These are phyloP conservation scores for Hyaloscypha finlandica DNA, from an alignment of 495 filamentous ascomycete genomes.

Conservation along the genomic window DNA sequence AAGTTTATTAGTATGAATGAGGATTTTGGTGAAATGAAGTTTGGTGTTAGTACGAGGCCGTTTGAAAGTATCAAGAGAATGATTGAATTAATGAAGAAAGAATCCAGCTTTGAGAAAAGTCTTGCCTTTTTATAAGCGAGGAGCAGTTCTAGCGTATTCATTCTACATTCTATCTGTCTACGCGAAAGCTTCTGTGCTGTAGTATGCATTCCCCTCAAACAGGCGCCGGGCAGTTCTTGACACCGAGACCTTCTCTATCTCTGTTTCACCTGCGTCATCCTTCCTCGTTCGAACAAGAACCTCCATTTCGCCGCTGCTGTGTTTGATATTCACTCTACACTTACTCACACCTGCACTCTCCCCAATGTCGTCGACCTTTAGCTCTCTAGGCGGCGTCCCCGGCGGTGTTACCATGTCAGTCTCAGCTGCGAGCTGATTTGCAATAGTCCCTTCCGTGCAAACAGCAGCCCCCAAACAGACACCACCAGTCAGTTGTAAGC, in stretches of 20 bases:
- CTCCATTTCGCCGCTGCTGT: constrained; percentile 42
- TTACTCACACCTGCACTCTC: no score
- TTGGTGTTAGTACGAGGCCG: no score
- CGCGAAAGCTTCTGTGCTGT: no score
- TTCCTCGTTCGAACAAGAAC: constrained; percentile 30
- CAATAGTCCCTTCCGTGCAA: constrained; percentile 46
- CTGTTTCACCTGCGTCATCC: background rate
- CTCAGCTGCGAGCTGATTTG: constrained; percentile 33
- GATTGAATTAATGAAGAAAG: no score
- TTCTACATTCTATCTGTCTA: no score
- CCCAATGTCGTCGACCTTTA: constrained; percentile 1
- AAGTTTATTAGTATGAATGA: no score
- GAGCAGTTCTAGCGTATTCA: no score
- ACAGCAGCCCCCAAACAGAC: constrained; percentile 60
- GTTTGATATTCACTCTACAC: no score
- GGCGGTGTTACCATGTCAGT: background rate
- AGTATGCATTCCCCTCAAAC: constrained; percentile 13
- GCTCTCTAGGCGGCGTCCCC: background rate
- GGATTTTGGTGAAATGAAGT: no score
- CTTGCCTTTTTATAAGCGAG: no score
- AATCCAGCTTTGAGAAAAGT: no score
- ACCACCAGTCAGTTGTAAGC: constrained; percentile 59
- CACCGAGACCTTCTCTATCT: constrained; percentile 6
- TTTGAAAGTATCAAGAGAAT: no score
- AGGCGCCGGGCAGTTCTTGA: constrained; percentile 16